Evolutionary conservation across 2,329 filamentous ascomycete species (phyloP).

Genomic region (Colletotrichum tropicale): DNA sequence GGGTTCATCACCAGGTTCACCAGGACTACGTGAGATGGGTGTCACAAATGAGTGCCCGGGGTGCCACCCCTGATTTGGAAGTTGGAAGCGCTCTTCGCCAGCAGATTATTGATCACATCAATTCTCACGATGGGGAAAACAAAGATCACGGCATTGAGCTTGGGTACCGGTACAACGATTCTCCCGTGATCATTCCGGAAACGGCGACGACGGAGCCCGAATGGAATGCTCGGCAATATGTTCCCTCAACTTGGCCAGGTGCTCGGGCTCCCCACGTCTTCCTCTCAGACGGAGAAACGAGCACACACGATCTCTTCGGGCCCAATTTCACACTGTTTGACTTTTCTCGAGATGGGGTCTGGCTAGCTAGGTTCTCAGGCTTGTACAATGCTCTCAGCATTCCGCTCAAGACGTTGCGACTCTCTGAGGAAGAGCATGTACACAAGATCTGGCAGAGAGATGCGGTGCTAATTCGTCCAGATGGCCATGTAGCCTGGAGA

Average conservation of each 20-base stretch:
- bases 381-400: neutral
- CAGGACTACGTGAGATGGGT: neutral
- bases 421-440: neutral
- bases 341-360: neutral
- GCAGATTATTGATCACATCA: neutral
- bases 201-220: neutral
- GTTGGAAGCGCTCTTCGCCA: neutral
- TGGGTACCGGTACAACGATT: conserved; percentile 31
- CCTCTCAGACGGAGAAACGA: neutral
- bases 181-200: conserved; percentile 22
- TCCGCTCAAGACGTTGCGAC: neutral
- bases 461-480: neutral
- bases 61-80: neutral
- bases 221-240: neutral
- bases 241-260: neutral
- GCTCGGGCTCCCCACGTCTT: neutral
- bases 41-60: neutral
- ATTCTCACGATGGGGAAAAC: conserved; percentile 27
- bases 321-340: neutral
- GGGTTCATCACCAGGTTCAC: neutral
- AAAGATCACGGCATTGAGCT: conserved; percentile 30
- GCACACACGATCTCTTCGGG: neutral
- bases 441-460: neutral
- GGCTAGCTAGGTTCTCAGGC: neutral
- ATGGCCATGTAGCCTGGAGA: neutral